Evolutionary conservation across 371 early-diverging fungal species (phyloP).

Genomic region (Mucor lusitanicus): DNA sequence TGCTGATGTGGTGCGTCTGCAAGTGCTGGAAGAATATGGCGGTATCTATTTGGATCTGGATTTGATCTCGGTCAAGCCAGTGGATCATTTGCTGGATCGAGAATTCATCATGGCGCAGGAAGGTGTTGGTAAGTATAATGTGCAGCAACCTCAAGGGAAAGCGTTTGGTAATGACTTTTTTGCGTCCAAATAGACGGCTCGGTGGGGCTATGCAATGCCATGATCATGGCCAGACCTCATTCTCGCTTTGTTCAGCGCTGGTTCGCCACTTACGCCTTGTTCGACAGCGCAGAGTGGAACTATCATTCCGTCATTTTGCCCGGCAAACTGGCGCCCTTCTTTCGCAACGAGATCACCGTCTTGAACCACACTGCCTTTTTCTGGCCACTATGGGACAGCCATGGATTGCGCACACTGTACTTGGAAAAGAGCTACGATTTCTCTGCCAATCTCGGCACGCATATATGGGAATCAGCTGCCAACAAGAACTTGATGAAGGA

Average conservation of each 20-base stretch:
- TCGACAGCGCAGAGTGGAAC: constrained; percentile 47
- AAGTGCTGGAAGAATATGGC: constrained; percentile 45
- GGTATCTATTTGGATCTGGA: constrained; percentile 62
- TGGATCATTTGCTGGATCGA: constrained; percentile 47
- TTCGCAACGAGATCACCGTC: constrained; percentile 40
- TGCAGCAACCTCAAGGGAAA: too few relatives aligned
- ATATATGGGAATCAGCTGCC: constrained; percentile 56
- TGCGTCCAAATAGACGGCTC: constrained; percentile 31
- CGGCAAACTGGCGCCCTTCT: constrained; percentile 45
- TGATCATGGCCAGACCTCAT: constrained; percentile 51
- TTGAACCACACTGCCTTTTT: constrained; percentile 47
- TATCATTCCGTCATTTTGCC: constrained; percentile 57
- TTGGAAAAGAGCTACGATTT: constrained; percentile 49
- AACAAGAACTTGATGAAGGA: constrained; percentile 46
- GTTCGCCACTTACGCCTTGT: constrained; percentile 48
- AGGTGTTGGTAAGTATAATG: constrained; percentile 35
- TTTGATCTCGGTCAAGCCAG: constrained; percentile 43
- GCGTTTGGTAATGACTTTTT: too few relatives aligned
- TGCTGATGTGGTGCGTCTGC: constrained; percentile 52
- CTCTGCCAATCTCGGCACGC: constrained; percentile 40
- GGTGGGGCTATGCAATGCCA: constrained; percentile 54
- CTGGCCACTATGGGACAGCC: constrained; percentile 54
- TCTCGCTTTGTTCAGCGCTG: constrained; percentile 53
- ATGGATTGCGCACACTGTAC: constrained; percentile 44
- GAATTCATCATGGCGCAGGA: constrained; percentile 58